Evolutionary conservation across 208 protist species (phyloP).

Genomic region (Crithidia fasciculata): DNA sequence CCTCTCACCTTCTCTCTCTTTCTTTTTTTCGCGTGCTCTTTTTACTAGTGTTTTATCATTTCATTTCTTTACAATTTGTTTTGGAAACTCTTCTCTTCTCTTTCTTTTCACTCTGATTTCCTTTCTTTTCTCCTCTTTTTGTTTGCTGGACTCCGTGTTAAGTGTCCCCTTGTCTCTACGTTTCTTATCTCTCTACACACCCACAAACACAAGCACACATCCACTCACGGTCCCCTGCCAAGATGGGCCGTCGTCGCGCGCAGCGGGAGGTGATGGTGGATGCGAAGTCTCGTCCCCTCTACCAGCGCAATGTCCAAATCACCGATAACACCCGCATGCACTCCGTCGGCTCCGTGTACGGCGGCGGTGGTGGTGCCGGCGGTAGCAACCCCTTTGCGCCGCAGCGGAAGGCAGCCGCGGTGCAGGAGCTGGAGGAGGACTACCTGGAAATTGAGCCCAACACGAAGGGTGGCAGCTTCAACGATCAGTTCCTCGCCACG

Average conservation of each 20-base stretch:
- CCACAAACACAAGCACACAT: not conserved
- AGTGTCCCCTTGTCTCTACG: too few species aligned
- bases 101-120: not conserved
- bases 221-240: not conserved
- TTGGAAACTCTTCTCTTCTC: not conserved
- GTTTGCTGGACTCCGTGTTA: too few species aligned
- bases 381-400: not conserved
- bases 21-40: not conserved
- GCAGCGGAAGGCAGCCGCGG: not conserved
- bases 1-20: not conserved
- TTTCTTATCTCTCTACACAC: too few species aligned
- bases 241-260: slow-evolving; percentile 36
- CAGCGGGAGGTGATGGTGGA: slow-evolving; percentile 3
- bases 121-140: too few species aligned
- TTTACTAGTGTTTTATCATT: not conserved
- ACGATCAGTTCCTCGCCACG: slow-evolving; percentile 48
- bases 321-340: slow-evolving; percentile 23
- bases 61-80: too few species aligned
- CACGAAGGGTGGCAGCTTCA: slow-evolving; percentile 42
- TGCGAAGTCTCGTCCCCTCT: not conserved
- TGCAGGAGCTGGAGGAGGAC: slow-evolving; percentile 11
- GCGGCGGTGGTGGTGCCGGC: not conserved
- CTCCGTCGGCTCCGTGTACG: slow-evolving; percentile 19
- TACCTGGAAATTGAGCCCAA: slow-evolving; percentile 37
- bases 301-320: slow-evolving; percentile 28